Evolutionary conservation across 805 yeast genomes (phyloP), one percentile per base, ranked within the genome.

Genomic region (Candida gorgasii): DNA sequence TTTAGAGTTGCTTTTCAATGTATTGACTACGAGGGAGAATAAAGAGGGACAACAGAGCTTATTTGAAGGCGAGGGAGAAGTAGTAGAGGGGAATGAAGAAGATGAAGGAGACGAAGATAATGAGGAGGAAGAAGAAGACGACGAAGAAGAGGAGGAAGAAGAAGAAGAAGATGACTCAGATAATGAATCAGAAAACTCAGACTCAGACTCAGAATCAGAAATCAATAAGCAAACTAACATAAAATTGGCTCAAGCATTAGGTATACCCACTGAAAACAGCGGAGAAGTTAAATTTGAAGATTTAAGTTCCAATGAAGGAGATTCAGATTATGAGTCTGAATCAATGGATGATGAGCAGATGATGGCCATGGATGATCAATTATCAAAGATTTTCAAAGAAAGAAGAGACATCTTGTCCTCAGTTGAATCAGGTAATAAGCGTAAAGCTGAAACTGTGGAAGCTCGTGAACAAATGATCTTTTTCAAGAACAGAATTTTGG

Each of bases 341-440:
- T 82, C 92, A 0, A 87, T 89, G 95, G 95, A 90, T 46, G 97
- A 90, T 62, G 97, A 90, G 54, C 89, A 89, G 59, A 92, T 92
- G 98, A 81, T 89, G 83, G 95, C 90, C 15, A 77, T 92, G 53
- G 98, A 92, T 58, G 86, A 75, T 16, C 93, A 89, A 47, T 68
- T 92, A 22, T 79, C 97, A 0, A 76, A 75, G 41, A 92, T 92
- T 42, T 92, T 92, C 74, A 79, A 84, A 55, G 92, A 89, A 54
- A 78, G 97, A 53, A 80, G 82, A 51, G 81, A 78, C 46, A 85
- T 86, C 0, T 61, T 88, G 41, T 63, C 79, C 8, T 58, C 57
- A 6, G 51, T 69, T 18, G 67, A 69, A 23, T 65, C 77, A 2
- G 89, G 89, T 24, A 85, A 73, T 59, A 79, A 77, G 60, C 75